Conservation (phyloP, 2,329 filamentous ascomycete genomes). For the Alternaria sp. region DNA sequence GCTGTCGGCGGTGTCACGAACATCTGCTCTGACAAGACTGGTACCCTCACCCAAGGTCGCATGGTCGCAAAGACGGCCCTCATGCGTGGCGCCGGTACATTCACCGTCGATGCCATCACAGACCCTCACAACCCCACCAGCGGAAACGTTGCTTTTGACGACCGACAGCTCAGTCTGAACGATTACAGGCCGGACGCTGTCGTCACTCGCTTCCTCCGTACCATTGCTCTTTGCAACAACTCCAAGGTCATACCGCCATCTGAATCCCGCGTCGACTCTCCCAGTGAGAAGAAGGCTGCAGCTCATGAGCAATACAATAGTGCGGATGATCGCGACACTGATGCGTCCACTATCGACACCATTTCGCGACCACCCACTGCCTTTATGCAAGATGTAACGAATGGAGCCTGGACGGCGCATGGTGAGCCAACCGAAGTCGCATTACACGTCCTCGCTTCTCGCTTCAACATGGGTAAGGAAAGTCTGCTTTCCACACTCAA, state of each 20-base stretch:
- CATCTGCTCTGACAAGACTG: slow-evolving; percentile 52
- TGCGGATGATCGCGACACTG: slow-evolving; percentile 42
- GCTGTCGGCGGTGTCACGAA: slow-evolving; percentile 52
- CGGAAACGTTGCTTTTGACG: slow-evolving; percentile 42
- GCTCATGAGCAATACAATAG: slow-evolving; percentile 33
- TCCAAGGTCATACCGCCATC: slow-evolving; percentile 41
- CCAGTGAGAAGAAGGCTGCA: slow-evolving; percentile 58
- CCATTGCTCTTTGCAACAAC: slow-evolving; percentile 50
- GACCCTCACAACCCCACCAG: slow-evolving; percentile 46
- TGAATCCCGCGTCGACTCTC: slow-evolving; percentile 52
- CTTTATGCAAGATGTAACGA: slow-evolving; percentile 19
- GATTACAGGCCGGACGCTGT: slow-evolving; percentile 28
- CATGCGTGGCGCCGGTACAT: slow-evolving; percentile 43
- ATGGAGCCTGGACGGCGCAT: slow-evolving; percentile 42
- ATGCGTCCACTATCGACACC: slow-evolving; percentile 39
- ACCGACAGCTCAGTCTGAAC: slow-evolving; percentile 31
- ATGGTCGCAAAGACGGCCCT: slow-evolving; percentile 50
- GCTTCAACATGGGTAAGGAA: slow-evolving; percentile 47
- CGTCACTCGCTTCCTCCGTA: slow-evolving; percentile 42
- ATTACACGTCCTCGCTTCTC: slow-evolving; percentile 48
- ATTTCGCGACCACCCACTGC: slow-evolving; percentile 40
- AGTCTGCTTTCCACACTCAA: slow-evolving; percentile 34
- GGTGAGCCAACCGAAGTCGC: slow-evolving; percentile 51
- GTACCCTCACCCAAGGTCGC: slow-evolving; percentile 50
- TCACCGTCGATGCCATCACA: slow-evolving; percentile 43